These are phyloP conservation scores for Ophiostoma triangulosporum DNA, from an alignment of 2,329 filamentous ascomycete genomes.

Conservation along the genomic window DNA sequence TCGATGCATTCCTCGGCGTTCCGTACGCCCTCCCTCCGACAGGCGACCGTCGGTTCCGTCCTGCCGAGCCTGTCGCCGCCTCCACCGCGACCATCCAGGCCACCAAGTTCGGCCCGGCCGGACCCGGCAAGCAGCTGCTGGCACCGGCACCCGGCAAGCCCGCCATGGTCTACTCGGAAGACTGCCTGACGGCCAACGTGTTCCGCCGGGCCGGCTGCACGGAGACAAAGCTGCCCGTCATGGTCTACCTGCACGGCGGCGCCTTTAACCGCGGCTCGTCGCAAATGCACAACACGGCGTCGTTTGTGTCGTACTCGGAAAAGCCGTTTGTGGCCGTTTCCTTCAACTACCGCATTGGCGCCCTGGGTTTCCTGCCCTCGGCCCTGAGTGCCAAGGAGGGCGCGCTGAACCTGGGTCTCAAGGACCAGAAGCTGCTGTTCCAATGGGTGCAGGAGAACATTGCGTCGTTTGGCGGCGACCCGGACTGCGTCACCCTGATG, in stretches of 20 bases:
- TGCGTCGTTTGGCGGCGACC: conserved; percentile 14
- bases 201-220: background rate
- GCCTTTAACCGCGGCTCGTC: background rate
- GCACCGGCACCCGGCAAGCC: background rate
- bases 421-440: conserved; percentile 29
- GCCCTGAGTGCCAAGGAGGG: conserved; percentile 28
- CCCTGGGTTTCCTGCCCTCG: conserved; percentile 49
- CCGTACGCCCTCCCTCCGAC: background rate
- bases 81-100: background rate
- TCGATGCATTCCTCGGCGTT: conserved; percentile 1
- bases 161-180: background rate
- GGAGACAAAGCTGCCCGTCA: background rate
- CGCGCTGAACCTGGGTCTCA: conserved; percentile 43
- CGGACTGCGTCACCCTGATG: conserved; percentile 9
- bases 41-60: background rate
- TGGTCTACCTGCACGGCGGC: conserved; percentile 1
- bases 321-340: conserved; percentile 11
- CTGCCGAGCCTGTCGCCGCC: background rate
- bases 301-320: conserved; percentile 31
- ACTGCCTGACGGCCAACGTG: background rate
- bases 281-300: conserved; percentile 26
- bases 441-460: conserved; percentile 15
- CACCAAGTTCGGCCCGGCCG: background rate
- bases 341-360: conserved; percentile 50
- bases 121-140: background rate